phyloP scores from a whole-genome alignment of 2,329 filamentous ascomycete genomes.

The Aureobasidium lini region DNA sequence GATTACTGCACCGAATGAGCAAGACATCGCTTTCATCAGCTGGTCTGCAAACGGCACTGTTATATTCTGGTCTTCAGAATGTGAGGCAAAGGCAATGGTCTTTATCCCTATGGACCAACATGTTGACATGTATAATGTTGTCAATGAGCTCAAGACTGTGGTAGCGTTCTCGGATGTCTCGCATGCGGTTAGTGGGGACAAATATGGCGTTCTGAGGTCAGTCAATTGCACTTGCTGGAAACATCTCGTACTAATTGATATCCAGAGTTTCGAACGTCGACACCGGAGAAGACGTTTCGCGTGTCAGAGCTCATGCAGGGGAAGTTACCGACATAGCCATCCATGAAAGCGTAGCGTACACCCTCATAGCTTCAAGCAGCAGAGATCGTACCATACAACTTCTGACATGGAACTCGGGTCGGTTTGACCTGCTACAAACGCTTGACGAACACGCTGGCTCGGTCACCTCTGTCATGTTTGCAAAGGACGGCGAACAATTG shows the following conservation, averaged over 20 bases:
- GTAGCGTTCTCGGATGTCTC: constrained; percentile 53
- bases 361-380: constrained; percentile 73
- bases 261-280: constrained; percentile 55
- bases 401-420: constrained; percentile 53
- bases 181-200: constrained; percentile 76
- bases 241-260: constrained; percentile 18
- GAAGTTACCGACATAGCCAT: constrained; percentile 79
- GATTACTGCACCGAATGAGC: constrained; percentile 52
- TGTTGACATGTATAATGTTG: constrained; percentile 36
- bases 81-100: constrained; percentile 57
- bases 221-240: constrained; percentile 15
- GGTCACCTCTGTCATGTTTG: constrained; percentile 70
- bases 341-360: constrained; percentile 52
- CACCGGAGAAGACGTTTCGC: constrained; percentile 55
- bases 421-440: constrained; percentile 71
- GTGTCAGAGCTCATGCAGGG: constrained; percentile 76
- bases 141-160: constrained; percentile 53
- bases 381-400: constrained; percentile 89
- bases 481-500: constrained; percentile 57
- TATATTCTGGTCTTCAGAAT: constrained; percentile 73
- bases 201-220: constrained; percentile 66
- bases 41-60: constrained; percentile 79
- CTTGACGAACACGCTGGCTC: constrained; percentile 85
- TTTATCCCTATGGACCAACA: constrained; percentile 62
- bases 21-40: constrained; percentile 71